These are phyloP conservation scores for Wickerhamiella kurtzmanii DNA, from an alignment of 805 yeast genomes.

Conservation along the genomic window DNA sequence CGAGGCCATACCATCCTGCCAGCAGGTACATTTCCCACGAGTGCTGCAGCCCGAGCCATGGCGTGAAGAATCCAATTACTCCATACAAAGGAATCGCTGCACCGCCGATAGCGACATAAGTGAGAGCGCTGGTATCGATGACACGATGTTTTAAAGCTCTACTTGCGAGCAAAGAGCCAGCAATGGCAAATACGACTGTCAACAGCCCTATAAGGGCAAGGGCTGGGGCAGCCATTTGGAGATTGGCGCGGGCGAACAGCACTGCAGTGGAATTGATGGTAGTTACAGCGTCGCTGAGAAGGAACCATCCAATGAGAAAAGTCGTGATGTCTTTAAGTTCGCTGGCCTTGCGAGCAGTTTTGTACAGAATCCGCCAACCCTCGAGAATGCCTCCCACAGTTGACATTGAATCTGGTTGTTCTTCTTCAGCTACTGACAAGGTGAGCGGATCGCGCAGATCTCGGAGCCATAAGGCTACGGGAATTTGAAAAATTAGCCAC, in stretches of 20 bases:
- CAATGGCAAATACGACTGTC: conserved; percentile 52
- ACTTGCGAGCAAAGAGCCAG: conserved; percentile 51
- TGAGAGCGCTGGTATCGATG: conserved; percentile 29
- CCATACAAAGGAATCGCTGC: conserved; percentile 62
- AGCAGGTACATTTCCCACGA: conserved; percentile 55
- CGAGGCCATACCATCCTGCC: conserved; percentile 63
- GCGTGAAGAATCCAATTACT: conserved; percentile 46
- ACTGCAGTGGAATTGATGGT: conserved; percentile 73
- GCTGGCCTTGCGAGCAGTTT: conserved; percentile 47
- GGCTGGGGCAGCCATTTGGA: conserved; percentile 53
- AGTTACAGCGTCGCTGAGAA: conserved; percentile 59
- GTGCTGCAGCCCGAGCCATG: conserved; percentile 43
- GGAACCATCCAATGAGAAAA: conserved; percentile 61
- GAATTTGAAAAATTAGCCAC: conserved; percentile 65
- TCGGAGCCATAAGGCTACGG: conserved; percentile 37
- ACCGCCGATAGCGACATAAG: conserved; percentile 42
- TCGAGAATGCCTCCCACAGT: conserved; percentile 1
- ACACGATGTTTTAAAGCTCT: conserved; percentile 33
- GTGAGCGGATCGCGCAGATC: conserved; percentile 17
- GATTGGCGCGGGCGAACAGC: conserved; percentile 56
- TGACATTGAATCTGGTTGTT: not conserved
- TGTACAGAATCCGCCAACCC: conserved; percentile 50
- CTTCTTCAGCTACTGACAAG: conserved; percentile 7
- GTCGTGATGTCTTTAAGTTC: conserved; percentile 50
- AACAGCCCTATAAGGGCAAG: conserved; percentile 52